These are phyloP conservation scores for Tricholoma terreum DNA, from an alignment of 768 basidiomycete genomes.

Conservation along the genomic window DNA sequence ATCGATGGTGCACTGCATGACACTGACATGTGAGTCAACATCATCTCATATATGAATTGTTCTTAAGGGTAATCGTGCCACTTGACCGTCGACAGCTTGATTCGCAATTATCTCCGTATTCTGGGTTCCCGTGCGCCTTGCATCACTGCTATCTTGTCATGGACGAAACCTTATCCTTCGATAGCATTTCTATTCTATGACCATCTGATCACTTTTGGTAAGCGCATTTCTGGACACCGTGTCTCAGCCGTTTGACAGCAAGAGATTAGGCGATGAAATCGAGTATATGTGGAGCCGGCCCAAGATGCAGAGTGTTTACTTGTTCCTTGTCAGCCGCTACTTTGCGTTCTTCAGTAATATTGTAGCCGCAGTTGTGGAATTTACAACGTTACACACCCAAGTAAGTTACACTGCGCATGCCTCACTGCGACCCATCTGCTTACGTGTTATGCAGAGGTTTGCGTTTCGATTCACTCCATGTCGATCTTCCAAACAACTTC, in stretches of 20 bases:
- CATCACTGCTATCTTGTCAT: not conserved
- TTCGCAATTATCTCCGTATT: constrained; percentile 31
- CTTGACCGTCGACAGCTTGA: constrained; percentile 11
- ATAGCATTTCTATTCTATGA: constrained; percentile 39
- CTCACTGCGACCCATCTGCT: not conserved
- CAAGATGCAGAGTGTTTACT: constrained; percentile 34
- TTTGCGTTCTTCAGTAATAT: constrained; percentile 40
- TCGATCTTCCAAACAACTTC: not conserved
- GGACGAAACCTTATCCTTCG: not conserved
- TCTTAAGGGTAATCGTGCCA: not conserved
- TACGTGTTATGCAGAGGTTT: constrained; percentile 11
- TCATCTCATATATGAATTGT: not conserved
- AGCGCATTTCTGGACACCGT: not conserved
- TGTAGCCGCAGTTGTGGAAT: constrained; percentile 26
- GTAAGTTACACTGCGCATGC: constrained; percentile 13
- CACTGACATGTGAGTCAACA: constrained; percentile 9
- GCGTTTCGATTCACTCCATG: not conserved
- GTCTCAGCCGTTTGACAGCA: not conserved
- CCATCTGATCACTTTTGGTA: constrained; percentile 36
- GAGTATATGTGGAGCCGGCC: constrained; percentile 43
- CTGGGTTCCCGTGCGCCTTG: constrained; percentile 31
- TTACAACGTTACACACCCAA: constrained; percentile 21
- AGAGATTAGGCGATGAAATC: constrained; percentile 37
- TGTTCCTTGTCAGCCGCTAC: constrained; percentile 53
- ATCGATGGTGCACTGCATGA: constrained; percentile 4